Percentiles rank a stretch among this genome's conserved stretches.
Evolutionary conservation across 441 rosid genomes (phyloP).

Genomic region (Metrosideros polymorpha): DNA sequence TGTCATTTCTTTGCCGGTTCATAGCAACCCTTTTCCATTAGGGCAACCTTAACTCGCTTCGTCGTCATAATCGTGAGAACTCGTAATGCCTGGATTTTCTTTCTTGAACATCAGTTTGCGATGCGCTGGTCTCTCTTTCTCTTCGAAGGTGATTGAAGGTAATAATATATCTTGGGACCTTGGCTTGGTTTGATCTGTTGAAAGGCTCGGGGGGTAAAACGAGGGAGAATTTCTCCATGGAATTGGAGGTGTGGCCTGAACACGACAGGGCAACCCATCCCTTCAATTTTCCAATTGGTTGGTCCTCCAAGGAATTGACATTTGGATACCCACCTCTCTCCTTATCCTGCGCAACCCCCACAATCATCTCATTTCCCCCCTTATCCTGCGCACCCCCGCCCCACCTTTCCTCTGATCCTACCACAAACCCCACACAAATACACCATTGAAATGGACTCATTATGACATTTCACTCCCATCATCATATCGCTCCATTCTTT

Average conservation of each 20-base stretch:
- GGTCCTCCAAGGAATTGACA: constrained; percentile 32
- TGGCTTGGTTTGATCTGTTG: not conserved
- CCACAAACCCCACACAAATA: not conserved
- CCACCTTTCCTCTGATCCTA: not conserved
- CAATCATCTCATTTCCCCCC: not conserved
- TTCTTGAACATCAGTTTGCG: not conserved
- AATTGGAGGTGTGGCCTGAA: not conserved
- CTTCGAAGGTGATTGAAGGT: not conserved
- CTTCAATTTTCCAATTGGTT: constrained; percentile 4
- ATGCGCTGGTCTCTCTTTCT: not conserved
- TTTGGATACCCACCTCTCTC: constrained; percentile 16
- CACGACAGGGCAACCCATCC: constrained; percentile 19
- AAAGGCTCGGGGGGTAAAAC: not conserved
- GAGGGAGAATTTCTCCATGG: not conserved
- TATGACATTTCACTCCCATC: not conserved
- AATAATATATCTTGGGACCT: not conserved
- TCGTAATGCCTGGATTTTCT: not conserved
- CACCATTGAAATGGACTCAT: constrained; percentile 9
- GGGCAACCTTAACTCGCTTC: not conserved
- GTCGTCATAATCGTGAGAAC: not conserved
- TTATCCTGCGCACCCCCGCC: constrained; percentile 23
- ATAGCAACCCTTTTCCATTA: not conserved
- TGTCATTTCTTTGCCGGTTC: too few species aligned
- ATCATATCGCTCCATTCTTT: not conserved
- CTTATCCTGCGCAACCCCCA: constrained; percentile 15